Conservation (phyloP, 1,139 yeast genomes). For the Pichia sp. region DNA sequence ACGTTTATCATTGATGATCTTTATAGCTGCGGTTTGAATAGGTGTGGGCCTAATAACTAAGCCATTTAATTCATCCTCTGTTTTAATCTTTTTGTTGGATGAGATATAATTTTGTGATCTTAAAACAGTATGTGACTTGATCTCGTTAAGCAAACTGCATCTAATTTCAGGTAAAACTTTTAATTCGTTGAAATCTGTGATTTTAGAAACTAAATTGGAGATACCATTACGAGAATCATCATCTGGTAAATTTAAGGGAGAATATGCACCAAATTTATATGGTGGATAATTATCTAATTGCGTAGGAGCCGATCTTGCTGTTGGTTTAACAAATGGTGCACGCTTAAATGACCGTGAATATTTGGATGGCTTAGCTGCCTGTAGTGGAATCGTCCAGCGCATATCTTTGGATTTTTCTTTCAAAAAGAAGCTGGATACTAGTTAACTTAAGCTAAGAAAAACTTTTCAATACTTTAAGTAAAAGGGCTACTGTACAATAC, state of each 20-base stretch:
- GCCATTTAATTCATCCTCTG: constrained; percentile 29
- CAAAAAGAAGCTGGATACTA: neutral
- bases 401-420: neutral
- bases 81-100: constrained; percentile 37
- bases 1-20: constrained; percentile 36
- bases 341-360: neutral
- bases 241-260: constrained; percentile 28
- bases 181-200: constrained; percentile 57
- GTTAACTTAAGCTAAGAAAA: neutral
- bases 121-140: constrained; percentile 42
- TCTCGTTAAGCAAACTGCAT: constrained; percentile 52
- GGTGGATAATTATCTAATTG: constrained; percentile 19
- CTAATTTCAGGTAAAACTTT: constrained; percentile 64
- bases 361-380: neutral
- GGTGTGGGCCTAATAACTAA: constrained; percentile 48
- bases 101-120: constrained; percentile 33
- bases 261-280: constrained; percentile 29
- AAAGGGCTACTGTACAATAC: too few relatives aligned
- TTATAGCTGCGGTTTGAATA: constrained; percentile 54
- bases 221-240: constrained; percentile 25
- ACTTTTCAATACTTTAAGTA: neutral
- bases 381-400: neutral
- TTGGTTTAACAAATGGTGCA: neutral
- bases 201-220: constrained; percentile 37
- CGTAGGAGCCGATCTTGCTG: neutral